phyloP scores from a whole-genome alignment of 2,329 filamentous ascomycete species.

The Nigrograna mackinnonii region DNA sequence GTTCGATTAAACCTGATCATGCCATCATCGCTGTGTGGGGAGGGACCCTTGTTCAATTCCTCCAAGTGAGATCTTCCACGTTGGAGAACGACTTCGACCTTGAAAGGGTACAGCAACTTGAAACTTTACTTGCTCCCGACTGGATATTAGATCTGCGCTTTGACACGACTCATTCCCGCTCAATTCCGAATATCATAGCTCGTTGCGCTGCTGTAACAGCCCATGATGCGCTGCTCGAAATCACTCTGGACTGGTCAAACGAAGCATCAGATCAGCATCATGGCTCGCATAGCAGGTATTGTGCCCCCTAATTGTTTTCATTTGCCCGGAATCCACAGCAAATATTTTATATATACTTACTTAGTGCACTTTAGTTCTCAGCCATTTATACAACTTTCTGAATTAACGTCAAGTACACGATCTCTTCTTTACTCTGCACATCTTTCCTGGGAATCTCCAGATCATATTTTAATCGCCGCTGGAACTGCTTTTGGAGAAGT shows the following conservation, averaged over 20 bases:
- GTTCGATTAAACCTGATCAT: slow-evolving; percentile 19
- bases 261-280: slow-evolving; percentile 6
- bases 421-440: slow-evolving; percentile 89
- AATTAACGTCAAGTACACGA: slow-evolving; percentile 67
- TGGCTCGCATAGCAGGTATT: slow-evolving; percentile 9
- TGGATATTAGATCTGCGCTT: slow-evolving; percentile 41
- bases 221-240: slow-evolving; percentile 76
- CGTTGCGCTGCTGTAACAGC: slow-evolving; percentile 66
- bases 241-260: slow-evolving; percentile 45
- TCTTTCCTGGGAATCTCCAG: slow-evolving; percentile 63
- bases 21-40: slow-evolving; percentile 40
- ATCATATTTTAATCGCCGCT: slow-evolving; percentile 73
- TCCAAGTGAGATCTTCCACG: slow-evolving; percentile 21
- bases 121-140: slow-evolving; percentile 29
- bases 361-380: no score
- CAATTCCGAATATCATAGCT: no score
- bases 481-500: slow-evolving; percentile 96
- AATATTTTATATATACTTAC: no score
- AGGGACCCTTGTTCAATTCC: slow-evolving; percentile 52
- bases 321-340: no score
- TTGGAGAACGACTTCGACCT: slow-evolving; percentile 25
- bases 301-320: not conserved
- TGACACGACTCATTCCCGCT: slow-evolving; percentile 8
- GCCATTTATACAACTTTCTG: slow-evolving; percentile 50
- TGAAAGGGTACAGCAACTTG: slow-evolving; percentile 9